Percentiles rank a stretch among this genome's conserved stretches.
Conservation (phyloP, 371 early-diverging fungal species). For the Dichotomocladium elegans region DNA sequence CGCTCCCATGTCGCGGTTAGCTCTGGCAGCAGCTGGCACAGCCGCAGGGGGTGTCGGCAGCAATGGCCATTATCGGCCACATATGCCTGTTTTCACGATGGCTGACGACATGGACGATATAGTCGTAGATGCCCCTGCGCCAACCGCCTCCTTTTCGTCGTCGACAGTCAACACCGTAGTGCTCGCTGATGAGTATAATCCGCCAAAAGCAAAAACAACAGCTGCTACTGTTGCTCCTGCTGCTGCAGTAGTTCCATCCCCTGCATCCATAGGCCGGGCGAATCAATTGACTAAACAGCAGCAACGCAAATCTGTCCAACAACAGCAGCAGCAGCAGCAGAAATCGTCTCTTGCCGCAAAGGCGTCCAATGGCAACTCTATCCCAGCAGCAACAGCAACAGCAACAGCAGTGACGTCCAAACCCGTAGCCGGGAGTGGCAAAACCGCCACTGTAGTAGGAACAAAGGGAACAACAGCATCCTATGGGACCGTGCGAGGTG, state of each 20-base stretch:
- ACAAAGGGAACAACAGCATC: not conserved
- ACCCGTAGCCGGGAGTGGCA: not conserved
- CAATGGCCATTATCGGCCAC: slow-evolving; percentile 15
- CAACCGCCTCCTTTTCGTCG: slow-evolving; percentile 36
- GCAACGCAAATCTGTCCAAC: not conserved
- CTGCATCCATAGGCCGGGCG: not conserved
- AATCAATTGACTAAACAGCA: not conserved
- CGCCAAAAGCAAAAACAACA: not conserved
- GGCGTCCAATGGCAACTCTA: not conserved
- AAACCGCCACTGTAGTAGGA: not conserved
- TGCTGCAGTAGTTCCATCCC: not conserved
- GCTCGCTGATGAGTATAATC: slow-evolving; percentile 25
- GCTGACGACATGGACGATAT: slow-evolving; percentile 19
- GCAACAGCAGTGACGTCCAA: not conserved
- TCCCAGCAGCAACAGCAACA: not conserved
- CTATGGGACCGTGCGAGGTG: slow-evolving; percentile 12
- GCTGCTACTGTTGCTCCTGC: not conserved
- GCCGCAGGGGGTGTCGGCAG: not conserved
- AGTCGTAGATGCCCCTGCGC: slow-evolving; percentile 10
- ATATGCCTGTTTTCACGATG: slow-evolving; percentile 23
- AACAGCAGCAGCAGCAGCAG: not conserved
- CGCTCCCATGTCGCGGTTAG: no score
- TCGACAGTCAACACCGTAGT: slow-evolving; percentile 42
- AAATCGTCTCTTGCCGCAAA: not conserved
- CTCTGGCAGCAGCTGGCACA: not conserved